Evolutionary conservation across 306 rosid genomes (phyloP), one percentile per base, ranked within the genome.

Genomic region (Pueraria montana): DNA sequence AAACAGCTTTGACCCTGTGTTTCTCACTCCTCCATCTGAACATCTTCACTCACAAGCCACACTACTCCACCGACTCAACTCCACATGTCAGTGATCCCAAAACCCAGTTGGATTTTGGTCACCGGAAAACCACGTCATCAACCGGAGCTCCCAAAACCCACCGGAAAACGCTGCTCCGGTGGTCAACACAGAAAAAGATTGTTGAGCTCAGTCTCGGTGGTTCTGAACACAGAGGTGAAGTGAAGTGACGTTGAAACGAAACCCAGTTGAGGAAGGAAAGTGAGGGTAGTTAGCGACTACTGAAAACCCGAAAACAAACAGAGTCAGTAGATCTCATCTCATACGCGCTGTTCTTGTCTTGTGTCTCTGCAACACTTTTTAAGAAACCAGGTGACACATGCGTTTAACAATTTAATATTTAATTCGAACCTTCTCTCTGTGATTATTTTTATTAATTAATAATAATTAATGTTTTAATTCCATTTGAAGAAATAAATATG

Each of bases 11-110:
- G 94, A 94, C 83, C 77, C 43, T 96, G 84, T 89, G 91, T 92
- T 80, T 96, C 66, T 96, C 98, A 84, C 89, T 87, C 87, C 95
- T 94, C 99, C 99, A 96, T 90, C 92, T 89, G 84, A 96, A 96
- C 99, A 96, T 96, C 48, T 75, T 85, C 27, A 45, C 81, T 77
- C 82, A 64, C 82, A 53, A 63, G 40, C 23, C 20, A 4, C 72
- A 18, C 49, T 11, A 66, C 59, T 13, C 18, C 78, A 70, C 71
- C 73, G 71, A 65, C 79, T 62, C 42, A 63, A n/a, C 32, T 71
- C 66, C 16, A n/a, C 76, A 80, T 80, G 70, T 70, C 63, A 85
- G 50, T 45, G 71, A 50, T 77, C 75, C 34, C 46, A 79, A 63
- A 85, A 74, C 63, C 40, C 38, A 68, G 76, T 30, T 43, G 49